Evolutionary conservation across 2,329 filamentous ascomycete species (phyloP), one percentile per base, ranked within the genome.

Genomic region (Paraphoma sp.): DNA sequence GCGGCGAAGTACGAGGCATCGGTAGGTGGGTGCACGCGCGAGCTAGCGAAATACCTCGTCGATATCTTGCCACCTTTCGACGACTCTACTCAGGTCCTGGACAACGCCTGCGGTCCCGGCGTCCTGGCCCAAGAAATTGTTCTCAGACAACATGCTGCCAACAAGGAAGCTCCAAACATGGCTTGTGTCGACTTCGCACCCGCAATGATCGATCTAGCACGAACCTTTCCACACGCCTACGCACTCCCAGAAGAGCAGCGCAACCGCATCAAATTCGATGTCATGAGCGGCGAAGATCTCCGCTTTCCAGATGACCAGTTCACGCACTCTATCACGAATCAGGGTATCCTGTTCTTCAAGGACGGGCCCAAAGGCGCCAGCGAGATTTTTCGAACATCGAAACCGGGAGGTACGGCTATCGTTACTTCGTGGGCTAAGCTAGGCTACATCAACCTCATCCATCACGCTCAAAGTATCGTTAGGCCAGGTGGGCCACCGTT

Each of bases 291-390:
- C 8, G 60, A 68, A n/a, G 44, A 46, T 4, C 49, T 70, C 4
- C n/a, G 41, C 1, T 61, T 69, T 31, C 48, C 63, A 0, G 72
- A 77, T 45, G 60, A 65, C 2, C 56, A 52, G 3, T 80, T 79
- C 55, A 73, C 70, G 0, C 73, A 78, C 57, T 69, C 64, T 5
- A 64, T 80, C 54, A 80, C 75, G 3, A 79, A 75, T 59, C 68
- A 78, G 45, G 76, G 76, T 3, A 68, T 80, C 30, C 57, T 76
- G 17, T 75, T 76, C 54, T 77, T 75, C 48, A 28, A 54, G 1
- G 62, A 63, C 11, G 74, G 68, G 8, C 70, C 67, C 0, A 60
- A 62, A 2, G 62, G 57, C 2, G 59, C 59, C 2, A 41, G 29
- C 0, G 75, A 79, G 49, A 70, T 79, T 9, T 63, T 65, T 46